Evolutionary conservation across 139 green algal species (phyloP).

Genomic region (Tetradesmus obliquus): DNA sequence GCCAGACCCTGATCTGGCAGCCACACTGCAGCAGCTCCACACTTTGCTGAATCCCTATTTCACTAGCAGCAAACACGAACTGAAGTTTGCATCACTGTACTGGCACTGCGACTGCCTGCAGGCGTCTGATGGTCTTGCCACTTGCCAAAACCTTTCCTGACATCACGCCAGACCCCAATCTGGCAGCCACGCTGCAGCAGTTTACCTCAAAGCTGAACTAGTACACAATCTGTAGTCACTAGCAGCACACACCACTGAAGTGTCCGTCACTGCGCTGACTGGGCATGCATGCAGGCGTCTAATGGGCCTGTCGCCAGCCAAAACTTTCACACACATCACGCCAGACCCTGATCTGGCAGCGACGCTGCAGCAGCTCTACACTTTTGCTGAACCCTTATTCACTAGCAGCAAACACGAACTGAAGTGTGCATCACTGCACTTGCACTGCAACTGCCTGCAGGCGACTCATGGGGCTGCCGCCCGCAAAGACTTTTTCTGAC

Average conservation of each 20-base stretch:
- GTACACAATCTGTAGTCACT: too few relatives aligned
- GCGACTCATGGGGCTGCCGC: background rate
- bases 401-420: too few relatives aligned
- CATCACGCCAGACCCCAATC: background rate
- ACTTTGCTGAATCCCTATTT: too few relatives aligned
- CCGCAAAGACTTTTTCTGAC: slow-evolving; percentile 1
- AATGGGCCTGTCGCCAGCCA: background rate
- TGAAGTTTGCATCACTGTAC: too few relatives aligned
- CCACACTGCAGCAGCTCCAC: too few relatives aligned
- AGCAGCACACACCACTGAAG: too few relatives aligned
- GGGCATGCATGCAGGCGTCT: background rate
- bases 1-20: too few relatives aligned
- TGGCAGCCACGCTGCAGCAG: background rate
- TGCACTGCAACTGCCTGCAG: background rate
- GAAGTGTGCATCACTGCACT: background rate
- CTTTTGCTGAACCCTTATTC: too few relatives aligned
- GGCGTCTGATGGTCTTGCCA: background rate
- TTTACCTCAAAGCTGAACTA: background rate
- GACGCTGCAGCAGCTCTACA: slow-evolving; percentile 19
- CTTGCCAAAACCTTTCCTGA: background rate
- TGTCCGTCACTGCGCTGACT: too few relatives aligned
- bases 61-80: too few relatives aligned
- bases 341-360: background rate
- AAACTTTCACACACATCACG: background rate
- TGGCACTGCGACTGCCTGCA: background rate